Evolutionary conservation across 2,329 filamentous ascomycete species (phyloP), one percentile per base, ranked within the genome.

Genomic region (Alternaria dauci): DNA sequence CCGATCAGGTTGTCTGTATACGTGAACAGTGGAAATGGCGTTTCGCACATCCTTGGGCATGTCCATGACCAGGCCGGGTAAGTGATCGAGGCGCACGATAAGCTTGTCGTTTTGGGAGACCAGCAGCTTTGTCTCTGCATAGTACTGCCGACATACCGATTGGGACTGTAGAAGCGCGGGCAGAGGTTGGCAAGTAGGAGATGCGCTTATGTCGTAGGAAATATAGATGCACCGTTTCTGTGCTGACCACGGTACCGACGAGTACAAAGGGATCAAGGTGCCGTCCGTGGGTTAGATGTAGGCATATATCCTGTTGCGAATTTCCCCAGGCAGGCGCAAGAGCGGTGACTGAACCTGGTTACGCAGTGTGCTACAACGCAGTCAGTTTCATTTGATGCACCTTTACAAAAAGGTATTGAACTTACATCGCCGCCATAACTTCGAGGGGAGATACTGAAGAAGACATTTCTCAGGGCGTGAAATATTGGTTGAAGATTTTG

Each of bases 11-110:
- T 6, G 16, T 8, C 5, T 5, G n/a, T 4, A 38, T n/a, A 18
- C 8, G 1, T 8, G 23, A 48, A 48, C 2, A 16, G 16, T 18
- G 9, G 30, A 0, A 2, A 34, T 12, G 14, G 12, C 46, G 18
- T 48, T 2, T 18, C 2, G 46, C 46, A 36, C 46, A 16, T 34
- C 8, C 6, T 11, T 5, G 12, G 46, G 18, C 18, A 48, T 34
- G 1, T 8, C 12, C 9, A 4, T 0, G 0, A 48, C 1, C 1
- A 34, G 18, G 0, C 2, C 1, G 0, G 14, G 1, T 9, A 48
- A 11, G 14, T 48, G 0, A 12, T 2, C 0, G 0, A 26, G 12
- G 14, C 7, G 9, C 28, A 0, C 44, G 12, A 16, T 0, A 5
- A 48, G 1, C 1, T 4, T 2, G 14, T 5, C 34, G 0, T 16